phyloP scores from a whole-genome alignment of 148 eudicot species.

The Vaccinium darrowii region DNA sequence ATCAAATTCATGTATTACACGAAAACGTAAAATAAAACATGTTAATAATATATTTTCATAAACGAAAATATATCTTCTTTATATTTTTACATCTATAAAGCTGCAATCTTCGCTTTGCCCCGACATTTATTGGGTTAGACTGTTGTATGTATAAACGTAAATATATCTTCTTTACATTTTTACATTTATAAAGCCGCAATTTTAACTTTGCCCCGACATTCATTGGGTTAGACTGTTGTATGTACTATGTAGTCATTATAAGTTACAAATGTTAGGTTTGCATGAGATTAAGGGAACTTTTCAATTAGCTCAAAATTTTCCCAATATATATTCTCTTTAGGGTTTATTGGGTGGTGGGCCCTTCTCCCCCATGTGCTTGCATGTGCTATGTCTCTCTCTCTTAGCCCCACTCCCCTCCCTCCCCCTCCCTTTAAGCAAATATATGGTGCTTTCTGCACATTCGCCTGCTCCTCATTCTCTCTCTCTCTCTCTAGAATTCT shows the following conservation, averaged over 20 bases:
- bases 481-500: background rate
- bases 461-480: conserved; percentile 21
- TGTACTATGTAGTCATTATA: conserved; percentile 4
- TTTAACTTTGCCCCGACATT: no score
- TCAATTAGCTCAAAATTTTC: conserved; percentile 10
- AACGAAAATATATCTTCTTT: no score
- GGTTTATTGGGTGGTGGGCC: conserved; percentile 36
- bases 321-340: conserved; percentile 14
- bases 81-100: no score
- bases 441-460: conserved; percentile 33
- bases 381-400: conserved; percentile 77
- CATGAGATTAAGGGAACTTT: conserved; percentile 27
- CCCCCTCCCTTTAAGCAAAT: conserved; percentile 31
- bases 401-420: conserved; percentile 40
- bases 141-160: no score
- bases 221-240: no score
- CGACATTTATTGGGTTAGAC: no score
- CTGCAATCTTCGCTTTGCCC: no score
- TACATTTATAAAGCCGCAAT: no score
- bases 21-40: no score
- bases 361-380: conserved; percentile 65
- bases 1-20: no score
- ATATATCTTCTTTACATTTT: no score
- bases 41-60: no score
- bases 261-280: conserved; percentile 31